Conservation (phyloP, 768 basidiomycete genomes). For the Trametes elegans region DNA sequence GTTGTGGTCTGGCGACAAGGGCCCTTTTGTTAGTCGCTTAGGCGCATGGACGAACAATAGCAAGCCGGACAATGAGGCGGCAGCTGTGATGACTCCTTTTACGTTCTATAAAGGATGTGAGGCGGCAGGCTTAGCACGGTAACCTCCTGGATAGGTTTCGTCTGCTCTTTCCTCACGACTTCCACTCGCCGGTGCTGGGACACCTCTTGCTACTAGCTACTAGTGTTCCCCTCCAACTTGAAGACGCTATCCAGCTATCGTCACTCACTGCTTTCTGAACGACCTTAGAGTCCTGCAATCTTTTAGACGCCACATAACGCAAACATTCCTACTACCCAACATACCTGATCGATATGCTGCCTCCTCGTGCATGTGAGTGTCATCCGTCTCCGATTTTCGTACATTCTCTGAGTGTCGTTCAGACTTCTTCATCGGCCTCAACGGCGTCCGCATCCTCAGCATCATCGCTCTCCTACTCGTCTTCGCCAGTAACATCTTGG, state of each 20-base stretch:
- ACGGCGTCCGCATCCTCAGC: conserved; percentile 73
- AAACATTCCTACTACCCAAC: neutral
- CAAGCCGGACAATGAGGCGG: conserved; percentile 10
- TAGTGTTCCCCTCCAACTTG: neutral
- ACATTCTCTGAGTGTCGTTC: neutral
- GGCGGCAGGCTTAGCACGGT: neutral
- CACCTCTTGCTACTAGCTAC: conserved; percentile 23
- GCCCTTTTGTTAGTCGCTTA: conserved; percentile 7
- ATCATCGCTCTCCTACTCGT: conserved; percentile 78
- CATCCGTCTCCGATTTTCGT: neutral
- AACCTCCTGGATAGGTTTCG: conserved; percentile 19
- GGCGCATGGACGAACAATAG: conserved; percentile 9
- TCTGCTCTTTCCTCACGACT: conserved; percentile 15
- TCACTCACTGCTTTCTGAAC: conserved; percentile 3
- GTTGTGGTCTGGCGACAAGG: conserved; percentile 13
- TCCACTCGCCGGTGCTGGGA: conserved; percentile 28
- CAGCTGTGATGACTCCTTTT: neutral
- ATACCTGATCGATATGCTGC: conserved; percentile 33
- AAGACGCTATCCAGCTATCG: conserved; percentile 2
- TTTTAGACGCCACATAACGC: no score
- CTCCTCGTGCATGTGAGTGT: conserved; percentile 48
- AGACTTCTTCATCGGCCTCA: conserved; percentile 76
- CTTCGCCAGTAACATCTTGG: conserved; percentile 75
- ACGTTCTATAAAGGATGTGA: conserved; percentile 7
- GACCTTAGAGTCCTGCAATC: neutral